phyloP scores from a whole-genome alignment of 371 early-diverging fungal species.

The Coemansia sp. region DNA sequence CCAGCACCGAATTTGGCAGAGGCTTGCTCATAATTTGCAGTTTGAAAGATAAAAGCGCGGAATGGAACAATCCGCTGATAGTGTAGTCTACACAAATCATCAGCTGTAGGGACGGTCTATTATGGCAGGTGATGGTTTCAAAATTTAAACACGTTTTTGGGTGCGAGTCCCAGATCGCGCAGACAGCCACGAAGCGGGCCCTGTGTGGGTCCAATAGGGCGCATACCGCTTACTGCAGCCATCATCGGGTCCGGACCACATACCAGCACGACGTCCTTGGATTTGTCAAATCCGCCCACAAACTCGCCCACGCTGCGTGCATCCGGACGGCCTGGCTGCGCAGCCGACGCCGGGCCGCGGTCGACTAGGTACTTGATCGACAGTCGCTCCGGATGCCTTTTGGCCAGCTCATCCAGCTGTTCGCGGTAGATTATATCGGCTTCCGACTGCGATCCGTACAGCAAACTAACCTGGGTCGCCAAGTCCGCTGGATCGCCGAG shows the following conservation, averaged over 20 bases:
- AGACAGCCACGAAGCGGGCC: constrained; percentile 80
- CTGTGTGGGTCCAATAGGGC: constrained; percentile 73
- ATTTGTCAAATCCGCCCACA: constrained; percentile 14
- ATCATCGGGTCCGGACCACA: constrained; percentile 90
- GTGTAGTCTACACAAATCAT: too few relatives aligned
- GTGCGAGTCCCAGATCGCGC: constrained; percentile 74
- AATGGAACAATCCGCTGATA: neutral
- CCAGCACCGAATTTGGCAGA: neutral
- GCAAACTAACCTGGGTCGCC: constrained; percentile 73
- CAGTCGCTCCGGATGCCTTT: constrained; percentile 68
- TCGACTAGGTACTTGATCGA: constrained; percentile 76
- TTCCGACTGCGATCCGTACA: constrained; percentile 81
- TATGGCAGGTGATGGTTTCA: constrained; percentile 41
- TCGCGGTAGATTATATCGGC: constrained; percentile 78
- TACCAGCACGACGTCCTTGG: constrained; percentile 67
- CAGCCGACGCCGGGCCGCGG: constrained; percentile 36
- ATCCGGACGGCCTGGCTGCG: constrained; percentile 36
- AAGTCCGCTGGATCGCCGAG: constrained; percentile 65
- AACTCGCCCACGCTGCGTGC: neutral
- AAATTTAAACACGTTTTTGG: constrained; percentile 84
- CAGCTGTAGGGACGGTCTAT: too few relatives aligned
- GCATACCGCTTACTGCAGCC: constrained; percentile 72
- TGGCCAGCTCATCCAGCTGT: constrained; percentile 70
- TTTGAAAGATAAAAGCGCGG: too few relatives aligned
- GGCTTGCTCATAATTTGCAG: neutral